These are phyloP conservation scores for Serpula lacrymans DNA, from an alignment of 768 basidiomycete species.

Conservation along the genomic window DNA sequence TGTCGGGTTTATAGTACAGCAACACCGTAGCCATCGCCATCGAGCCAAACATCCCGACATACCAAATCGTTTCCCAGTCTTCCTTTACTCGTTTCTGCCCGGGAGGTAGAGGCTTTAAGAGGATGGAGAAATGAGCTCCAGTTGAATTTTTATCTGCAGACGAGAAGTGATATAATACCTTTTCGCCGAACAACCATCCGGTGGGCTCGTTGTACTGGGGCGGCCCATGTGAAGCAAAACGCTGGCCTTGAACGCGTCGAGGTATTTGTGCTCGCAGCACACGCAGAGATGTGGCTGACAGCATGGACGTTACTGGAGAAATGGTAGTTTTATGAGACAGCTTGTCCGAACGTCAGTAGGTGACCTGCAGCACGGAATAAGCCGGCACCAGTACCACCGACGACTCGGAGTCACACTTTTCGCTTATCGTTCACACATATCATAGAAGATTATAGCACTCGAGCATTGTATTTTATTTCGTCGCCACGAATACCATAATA, in stretches of 20 bases:
- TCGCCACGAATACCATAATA: no score
- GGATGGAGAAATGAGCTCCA: not conserved
- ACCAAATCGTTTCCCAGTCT: constrained; percentile 90
- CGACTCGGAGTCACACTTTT: no score
- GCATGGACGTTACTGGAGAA: no score
- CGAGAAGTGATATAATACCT: constrained; percentile 44
- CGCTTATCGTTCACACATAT: no score
- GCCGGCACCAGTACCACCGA: no score
- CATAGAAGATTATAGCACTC: no score
- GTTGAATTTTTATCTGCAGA: constrained; percentile 3
- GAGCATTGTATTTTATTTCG: no score
- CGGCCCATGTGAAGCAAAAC: constrained; percentile 70
- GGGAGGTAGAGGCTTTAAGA: constrained; percentile 61
- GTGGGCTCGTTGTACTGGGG: constrained; percentile 88
- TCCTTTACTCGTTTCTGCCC: constrained; percentile 87
- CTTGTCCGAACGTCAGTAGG: no score
- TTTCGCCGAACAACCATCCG: constrained; percentile 86
- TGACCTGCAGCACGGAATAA: no score
- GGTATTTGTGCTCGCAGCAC: constrained; percentile 11
- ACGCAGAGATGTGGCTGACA: constrained; percentile 49
- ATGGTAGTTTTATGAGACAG: no score
- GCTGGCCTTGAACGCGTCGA: constrained; percentile 33
- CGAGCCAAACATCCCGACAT: constrained; percentile 86
- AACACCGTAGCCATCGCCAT: constrained; percentile 74
- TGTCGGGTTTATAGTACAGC: constrained; percentile 91